phyloP scores from a whole-genome alignment of 192 early-diverging fungal genomes.

The Podila epicladia region DNA sequence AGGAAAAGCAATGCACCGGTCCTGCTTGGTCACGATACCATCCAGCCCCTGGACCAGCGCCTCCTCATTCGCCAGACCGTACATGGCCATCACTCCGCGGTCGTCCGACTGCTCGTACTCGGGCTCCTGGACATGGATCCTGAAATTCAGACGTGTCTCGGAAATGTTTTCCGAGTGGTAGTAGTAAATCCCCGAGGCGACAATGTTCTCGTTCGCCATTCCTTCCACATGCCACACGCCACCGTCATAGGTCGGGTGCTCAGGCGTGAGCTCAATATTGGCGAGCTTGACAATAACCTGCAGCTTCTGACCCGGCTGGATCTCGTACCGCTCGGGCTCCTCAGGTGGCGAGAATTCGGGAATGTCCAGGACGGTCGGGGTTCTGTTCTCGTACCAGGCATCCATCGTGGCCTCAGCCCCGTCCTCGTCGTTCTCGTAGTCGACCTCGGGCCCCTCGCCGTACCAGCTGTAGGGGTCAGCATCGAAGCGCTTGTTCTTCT shows the following conservation, averaged over 20 bases:
- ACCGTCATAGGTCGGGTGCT: constrained; percentile 64
- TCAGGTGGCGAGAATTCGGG: constrained; percentile 20
- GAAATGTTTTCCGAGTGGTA: constrained; percentile 77
- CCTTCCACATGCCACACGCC: constrained; percentile 78
- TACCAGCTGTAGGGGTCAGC: constrained; percentile 21
- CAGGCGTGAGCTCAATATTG: constrained; percentile 73
- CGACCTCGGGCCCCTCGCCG: background rate
- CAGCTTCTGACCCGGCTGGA: constrained; percentile 46
- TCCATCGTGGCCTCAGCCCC: constrained; percentile 17
- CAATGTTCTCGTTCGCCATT: constrained; percentile 75
- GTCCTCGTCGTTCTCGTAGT: constrained; percentile 6
- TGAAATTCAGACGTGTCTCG: constrained; percentile 61
- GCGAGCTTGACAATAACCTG: constrained; percentile 76
- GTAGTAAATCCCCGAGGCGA: constrained; percentile 80
- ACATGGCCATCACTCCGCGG: constrained; percentile 37
- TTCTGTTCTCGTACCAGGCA: constrained; percentile 34
- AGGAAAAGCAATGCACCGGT: constrained; percentile 75
- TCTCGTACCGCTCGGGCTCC: constrained; percentile 20
- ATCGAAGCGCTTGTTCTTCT: background rate
- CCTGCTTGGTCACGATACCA: constrained; percentile 55
- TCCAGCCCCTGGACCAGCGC: constrained; percentile 55
- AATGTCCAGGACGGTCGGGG: constrained; percentile 9
- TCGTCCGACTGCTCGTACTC: constrained; percentile 44
- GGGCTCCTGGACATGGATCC: constrained; percentile 54
- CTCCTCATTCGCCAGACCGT: constrained; percentile 49